Conservation (phyloP, 441 rosid genomes). For the Eruca vesicaria region DNA sequence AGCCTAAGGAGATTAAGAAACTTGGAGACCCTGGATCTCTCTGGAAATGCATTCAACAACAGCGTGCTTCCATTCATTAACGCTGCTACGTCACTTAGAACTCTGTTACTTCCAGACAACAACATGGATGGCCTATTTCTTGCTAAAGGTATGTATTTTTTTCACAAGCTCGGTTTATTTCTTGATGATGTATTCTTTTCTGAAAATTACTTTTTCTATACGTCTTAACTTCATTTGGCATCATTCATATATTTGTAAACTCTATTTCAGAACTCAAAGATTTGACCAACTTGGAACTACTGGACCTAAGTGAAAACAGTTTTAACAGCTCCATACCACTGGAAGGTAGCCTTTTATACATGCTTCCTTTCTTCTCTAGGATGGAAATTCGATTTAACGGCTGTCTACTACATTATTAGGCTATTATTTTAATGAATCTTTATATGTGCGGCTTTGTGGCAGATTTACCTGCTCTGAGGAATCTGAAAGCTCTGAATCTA, state of each 20-base stretch:
- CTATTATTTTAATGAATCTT: not conserved
- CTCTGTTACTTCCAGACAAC: not conserved
- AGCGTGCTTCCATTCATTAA: not conserved
- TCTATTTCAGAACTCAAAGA: not conserved
- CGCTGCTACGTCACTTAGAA: not conserved
- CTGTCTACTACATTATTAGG: not conserved
- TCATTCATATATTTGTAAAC: not conserved
- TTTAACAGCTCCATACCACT: not conserved
- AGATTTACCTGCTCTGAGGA: not conserved
- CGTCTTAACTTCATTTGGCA: not conserved
- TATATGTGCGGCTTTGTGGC: not conserved
- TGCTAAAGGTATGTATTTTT: not conserved
- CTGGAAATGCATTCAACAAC: not conserved
- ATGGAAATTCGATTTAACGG: not conserved
- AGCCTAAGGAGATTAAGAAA: not conserved
- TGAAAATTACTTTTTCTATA: not conserved
- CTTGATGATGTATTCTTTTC: not conserved
- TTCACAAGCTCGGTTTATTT: not conserved
- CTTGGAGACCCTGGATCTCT: not conserved
- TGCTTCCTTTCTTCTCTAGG: not conserved
- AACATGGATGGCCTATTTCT: not conserved
- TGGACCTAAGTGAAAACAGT: not conserved
- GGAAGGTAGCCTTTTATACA: not conserved
- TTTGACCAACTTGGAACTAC: not conserved
- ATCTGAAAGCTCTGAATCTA: not conserved